Base-by-base conservation (phyloP, 2,329 filamentous ascomycete genomes). In the Aureobasidium sp. region DNA sequence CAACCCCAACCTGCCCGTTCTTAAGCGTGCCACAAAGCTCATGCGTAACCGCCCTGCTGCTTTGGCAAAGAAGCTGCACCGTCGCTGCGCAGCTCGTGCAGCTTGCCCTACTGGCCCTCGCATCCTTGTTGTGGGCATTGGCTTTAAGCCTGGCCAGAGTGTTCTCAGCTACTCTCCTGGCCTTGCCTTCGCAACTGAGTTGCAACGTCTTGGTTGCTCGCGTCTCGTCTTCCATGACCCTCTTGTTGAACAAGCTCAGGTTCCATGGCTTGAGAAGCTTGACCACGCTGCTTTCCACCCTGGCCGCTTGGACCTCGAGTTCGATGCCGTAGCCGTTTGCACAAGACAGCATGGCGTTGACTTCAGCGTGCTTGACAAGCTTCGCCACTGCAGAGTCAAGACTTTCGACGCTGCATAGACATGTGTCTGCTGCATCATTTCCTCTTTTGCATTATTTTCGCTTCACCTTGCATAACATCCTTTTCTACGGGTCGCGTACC, bases 1-100 rank as follows among this genome's bases (percentile, higher is more conserved):
- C 77, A 72, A 66, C 46, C 50, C 63, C 65, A 67, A 71, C 4
- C 77, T 82, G 51, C 81, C 81, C 3, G 69, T 83, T 0, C 71
- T 83, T 3, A 67, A 76, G 50, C 69, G 72, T 2, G 79, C 79
- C 0, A 75, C 78, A 0, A 75, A 77, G 55, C 74, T 69, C 50
- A 81, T 80, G 77, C 71, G 72, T 43, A 69, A 71, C 3, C 73
- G 80, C 8, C 80, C 80, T 0, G 71, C 69, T 1, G 44, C 51
- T 32, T 41, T 62, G 12, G 63, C 63, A 36, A 64, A 62, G 52
- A 64, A 64, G 59, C 59, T 62, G 5, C 59, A 62, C 59, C 63
- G 63, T 13, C 53, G 53, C 34, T 63, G 62, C 32, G 55, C 53
- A n/a, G 44, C 56, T 36, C 57, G 56, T 39, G 37, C 37, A 24